Percentiles rank a stretch among this genome's conserved stretches.
phyloP scores from a whole-genome alignment of 169 alveolate species.

The Cryptosporidium viatorum region DNA sequence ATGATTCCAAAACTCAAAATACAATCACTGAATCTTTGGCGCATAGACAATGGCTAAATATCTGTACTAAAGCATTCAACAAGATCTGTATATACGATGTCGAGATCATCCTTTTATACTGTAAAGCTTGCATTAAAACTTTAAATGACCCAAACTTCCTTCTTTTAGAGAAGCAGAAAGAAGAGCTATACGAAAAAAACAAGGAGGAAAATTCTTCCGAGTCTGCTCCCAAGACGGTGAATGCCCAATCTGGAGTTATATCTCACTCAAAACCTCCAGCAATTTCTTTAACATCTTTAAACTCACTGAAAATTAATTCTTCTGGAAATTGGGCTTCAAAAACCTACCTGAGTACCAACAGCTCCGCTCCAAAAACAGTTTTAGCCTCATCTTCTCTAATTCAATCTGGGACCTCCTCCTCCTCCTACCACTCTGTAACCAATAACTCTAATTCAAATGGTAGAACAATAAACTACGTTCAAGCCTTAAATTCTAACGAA shows the following conservation, averaged over 20 bases:
- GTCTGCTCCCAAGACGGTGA: conserved; percentile 29
- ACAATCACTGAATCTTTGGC: neutral
- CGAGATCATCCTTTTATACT: conserved; percentile 32
- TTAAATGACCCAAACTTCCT: conserved; percentile 34
- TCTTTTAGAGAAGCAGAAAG: conserved; percentile 1
- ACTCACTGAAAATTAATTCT: neutral
- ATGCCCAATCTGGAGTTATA: conserved; percentile 32
- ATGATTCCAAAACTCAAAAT: neutral
- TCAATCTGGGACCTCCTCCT: neutral
- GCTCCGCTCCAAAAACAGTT: conserved; percentile 45
- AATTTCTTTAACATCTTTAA: neutral
- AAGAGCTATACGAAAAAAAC: neutral
- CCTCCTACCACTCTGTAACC: neutral
- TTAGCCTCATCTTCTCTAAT: conserved; percentile 21
- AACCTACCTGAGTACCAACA: conserved; percentile 2
- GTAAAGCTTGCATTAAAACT: conserved; percentile 36
- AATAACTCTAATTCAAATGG: neutral
- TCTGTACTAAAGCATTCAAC: conserved; percentile 48
- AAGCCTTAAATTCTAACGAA: neutral
- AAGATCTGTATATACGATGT: conserved; percentile 32
- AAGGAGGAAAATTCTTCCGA: neutral
- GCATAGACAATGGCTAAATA: conserved; percentile 48
- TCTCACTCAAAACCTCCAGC: neutral
- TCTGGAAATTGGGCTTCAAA: conserved; percentile 13
- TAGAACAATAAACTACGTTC: neutral